Evolutionary conservation across 2,329 filamentous ascomycete genomes (phyloP), one percentile per base, ranked within the genome.

Genomic region (Calonectria pteridis): DNA sequence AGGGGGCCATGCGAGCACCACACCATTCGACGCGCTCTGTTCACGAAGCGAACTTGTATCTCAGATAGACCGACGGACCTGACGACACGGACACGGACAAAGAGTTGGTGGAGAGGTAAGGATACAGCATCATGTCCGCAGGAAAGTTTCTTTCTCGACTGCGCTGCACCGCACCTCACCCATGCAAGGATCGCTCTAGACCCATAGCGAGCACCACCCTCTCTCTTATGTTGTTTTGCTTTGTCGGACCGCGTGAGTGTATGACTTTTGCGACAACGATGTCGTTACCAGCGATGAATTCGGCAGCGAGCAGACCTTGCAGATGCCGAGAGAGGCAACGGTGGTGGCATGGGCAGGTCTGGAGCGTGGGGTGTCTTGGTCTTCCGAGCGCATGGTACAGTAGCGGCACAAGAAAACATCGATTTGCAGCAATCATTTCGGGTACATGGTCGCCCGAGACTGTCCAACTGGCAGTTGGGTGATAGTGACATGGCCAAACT

Each of bases 391-490:
- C 51, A 31, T 55, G 20, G 51, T 18, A 55, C 29, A 33, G 51
- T 35, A 23, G 55, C 6, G 55, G 67, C 68, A 66, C 69, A 71
- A 73, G 49, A 14, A 65, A 67, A 77, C 73, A 37, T 76, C 71
- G 71, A 77, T 73, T 66, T 80, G 79, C 79, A 80, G 79, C 77
- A 78, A 80, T 71, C 80, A 80, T 80, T 74, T 80, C 79, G 79
- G 79, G 78, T 80, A 70, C 76, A 74, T 74, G 72, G 73, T 59
- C 67, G 71, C 71, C 79, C 79, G 79, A 80, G 73, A 69, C 43
- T 50, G 53, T 73, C 55, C 55, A 64, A 73, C 66, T 58, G 70
- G 35, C 53, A 50, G 62, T 55, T 49, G 65, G n/a, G 43, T 46
- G 58, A 64, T 35, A 62, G 51, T 63, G 65, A 69, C 71, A 69